Base-by-base conservation (phyloP, 495 filamentous ascomycete genomes). In the Zalerion maritima region DNA sequence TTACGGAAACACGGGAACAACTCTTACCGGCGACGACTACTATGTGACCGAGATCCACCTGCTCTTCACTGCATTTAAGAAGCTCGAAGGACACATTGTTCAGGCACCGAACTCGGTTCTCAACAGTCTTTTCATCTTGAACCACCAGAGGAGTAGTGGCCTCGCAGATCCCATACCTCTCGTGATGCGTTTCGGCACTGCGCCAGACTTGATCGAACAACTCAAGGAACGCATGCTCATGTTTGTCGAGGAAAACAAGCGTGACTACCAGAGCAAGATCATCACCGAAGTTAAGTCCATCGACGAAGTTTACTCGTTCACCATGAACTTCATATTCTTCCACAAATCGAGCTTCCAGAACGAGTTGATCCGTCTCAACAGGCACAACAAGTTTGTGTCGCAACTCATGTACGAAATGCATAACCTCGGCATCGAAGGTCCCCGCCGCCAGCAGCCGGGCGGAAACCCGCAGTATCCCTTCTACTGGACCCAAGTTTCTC, bases 11-110 rank as follows among this genome's bases (percentile, higher is more conserved):
- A 75, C 87, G 0, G 89, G 87, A 34, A 63, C 73, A 15, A 43
- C 64, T 10, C 67, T 82, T 49, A 62, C 67, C 11, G 84, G 85
- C 14, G 86, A 94, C 46, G 85, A 93, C 42, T 94, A 94, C 56
- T 92, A 93, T 36, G 84, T 97, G 30, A 86, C 92, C 32, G 81
- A 94, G 39, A 86, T 94, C 24, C 78, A 84, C 5, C 62, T 96
- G n/a, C 69, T 97, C 6, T 94, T 85, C 45, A 94, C 89, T 16
- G 89, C 94, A 45, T 93, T 94, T 61, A 94, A 94, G 59, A 96
- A 94, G 58, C 84, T 94, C 75, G 76, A 94, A 46, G 87, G 87
- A 8, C 85, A 94, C 38, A 72, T 94, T 9, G 87, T 96, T 2
- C 87, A 96, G 49, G 89, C 87, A 0, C 89, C 89, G 3, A 96